A percentile compares a stretch with the other conserved stretches of the same genome.
Evolutionary conservation across 345 rosid species (phyloP).

Genomic region (Linum trigynum): DNA sequence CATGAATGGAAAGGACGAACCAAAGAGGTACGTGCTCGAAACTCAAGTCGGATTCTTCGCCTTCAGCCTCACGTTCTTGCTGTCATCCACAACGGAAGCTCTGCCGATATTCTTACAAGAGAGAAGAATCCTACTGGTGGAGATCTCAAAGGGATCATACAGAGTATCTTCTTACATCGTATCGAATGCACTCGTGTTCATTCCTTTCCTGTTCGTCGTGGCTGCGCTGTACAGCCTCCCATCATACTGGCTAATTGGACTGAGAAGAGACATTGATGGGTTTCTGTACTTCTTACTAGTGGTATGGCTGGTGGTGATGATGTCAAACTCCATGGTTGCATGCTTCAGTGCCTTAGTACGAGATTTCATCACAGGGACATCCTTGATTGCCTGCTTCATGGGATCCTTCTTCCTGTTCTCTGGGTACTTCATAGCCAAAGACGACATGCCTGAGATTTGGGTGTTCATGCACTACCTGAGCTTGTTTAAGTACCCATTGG

Average conservation of each 20-base stretch:
- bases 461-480: constrained; percentile 27
- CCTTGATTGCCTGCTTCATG: constrained; percentile 22
- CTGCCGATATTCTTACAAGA: constrained; percentile 28
- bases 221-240: constrained; percentile 26
- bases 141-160: constrained; percentile 29
- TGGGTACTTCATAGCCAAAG: constrained; percentile 28
- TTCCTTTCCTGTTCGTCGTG: constrained; percentile 25
- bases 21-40: constrained; percentile 14
- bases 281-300: constrained; percentile 25
- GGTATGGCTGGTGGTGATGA: constrained; percentile 25
- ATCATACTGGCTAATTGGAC: constrained; percentile 25
- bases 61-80: constrained; percentile 24
- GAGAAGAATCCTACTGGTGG: constrained; percentile 23
- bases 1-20: constrained; percentile 15
- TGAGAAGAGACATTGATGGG: constrained; percentile 24
- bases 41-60: constrained; percentile 30
- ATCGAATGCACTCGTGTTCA: constrained; percentile 23
- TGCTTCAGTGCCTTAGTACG: constrained; percentile 28
- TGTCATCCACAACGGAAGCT: constrained; percentile 31
- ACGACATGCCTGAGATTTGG: constrained; percentile 23
- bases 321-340: constrained; percentile 28
- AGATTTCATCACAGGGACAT: constrained; percentile 24
- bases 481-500: constrained; percentile 29
- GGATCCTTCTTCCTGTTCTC: constrained; percentile 29
- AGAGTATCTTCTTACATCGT: constrained; percentile 27